Evolutionary conservation across 2,329 filamentous ascomycete species (phyloP).

Genomic region (Fusarium sp.): DNA sequence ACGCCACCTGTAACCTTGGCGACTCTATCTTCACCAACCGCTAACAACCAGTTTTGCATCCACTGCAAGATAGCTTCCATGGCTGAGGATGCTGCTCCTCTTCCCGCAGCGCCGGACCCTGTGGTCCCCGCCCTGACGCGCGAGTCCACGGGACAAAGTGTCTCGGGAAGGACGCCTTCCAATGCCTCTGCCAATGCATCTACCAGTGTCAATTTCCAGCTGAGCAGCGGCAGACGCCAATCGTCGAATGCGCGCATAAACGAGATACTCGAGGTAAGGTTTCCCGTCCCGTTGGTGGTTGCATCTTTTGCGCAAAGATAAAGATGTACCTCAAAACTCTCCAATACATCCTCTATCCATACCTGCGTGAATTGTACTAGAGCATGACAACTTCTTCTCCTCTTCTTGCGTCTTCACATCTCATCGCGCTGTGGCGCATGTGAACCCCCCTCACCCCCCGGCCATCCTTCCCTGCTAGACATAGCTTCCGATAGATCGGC

Average conservation of each 20-base stretch:
- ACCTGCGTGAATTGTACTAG: background rate
- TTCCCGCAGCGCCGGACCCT: slow-evolving; percentile 8
- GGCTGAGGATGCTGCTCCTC: slow-evolving; percentile 9
- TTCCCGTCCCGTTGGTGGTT: background rate
- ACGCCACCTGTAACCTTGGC: background rate
- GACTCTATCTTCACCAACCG: background rate
- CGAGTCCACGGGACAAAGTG: slow-evolving; percentile 21
- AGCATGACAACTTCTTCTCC: slow-evolving; percentile 1
- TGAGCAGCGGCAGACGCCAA: slow-evolving; percentile 39
- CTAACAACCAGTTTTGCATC: background rate
- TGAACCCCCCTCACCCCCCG: slow-evolving; percentile 4
- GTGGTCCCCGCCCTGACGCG: slow-evolving; percentile 16
- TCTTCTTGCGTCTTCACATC: background rate
- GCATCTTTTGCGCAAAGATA: background rate
- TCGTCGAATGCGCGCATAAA: slow-evolving; percentile 56
- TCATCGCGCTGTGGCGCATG: slow-evolving; percentile 24
- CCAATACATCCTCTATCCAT: background rate
- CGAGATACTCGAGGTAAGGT: slow-evolving; percentile 60
- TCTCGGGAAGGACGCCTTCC: slow-evolving; percentile 28
- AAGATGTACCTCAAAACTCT: background rate
- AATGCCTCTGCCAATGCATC: slow-evolving; percentile 1
- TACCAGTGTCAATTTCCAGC: slow-evolving; percentile 24
- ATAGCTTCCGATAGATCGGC: slow-evolving; percentile 32
- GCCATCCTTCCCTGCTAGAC: slow-evolving; percentile 24
- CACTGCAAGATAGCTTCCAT: background rate